Evolutionary conservation across 495 filamentous ascomycete genomes (phyloP).

Genomic region (Tuber umbilicatum): DNA sequence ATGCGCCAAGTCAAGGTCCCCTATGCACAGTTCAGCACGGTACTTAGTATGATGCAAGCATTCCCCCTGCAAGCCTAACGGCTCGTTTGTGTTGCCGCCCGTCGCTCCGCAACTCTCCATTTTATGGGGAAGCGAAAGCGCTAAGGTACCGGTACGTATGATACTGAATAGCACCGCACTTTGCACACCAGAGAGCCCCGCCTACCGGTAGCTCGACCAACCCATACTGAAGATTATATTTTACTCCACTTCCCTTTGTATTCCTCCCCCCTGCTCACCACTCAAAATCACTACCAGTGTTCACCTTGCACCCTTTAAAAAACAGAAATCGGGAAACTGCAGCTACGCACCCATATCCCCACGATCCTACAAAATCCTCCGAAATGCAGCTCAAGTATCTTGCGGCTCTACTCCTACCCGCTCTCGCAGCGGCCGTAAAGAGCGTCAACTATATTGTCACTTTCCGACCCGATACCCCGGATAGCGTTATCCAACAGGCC

Average conservation of each 20-base stretch:
- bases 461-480: conserved; percentile 10
- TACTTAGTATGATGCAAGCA: conserved; percentile 34
- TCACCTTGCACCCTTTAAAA: neutral
- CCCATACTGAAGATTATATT: neutral
- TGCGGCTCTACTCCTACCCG: conserved; percentile 11
- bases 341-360: neutral
- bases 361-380: neutral
- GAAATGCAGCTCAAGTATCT: conserved; percentile 22
- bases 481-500: conserved; percentile 9
- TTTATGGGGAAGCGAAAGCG: neutral
- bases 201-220: too few relatives aligned
- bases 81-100: conserved; percentile 1
- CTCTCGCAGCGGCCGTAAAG: conserved; percentile 4
- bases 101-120: neutral
- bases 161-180: too few relatives aligned
- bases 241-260: neutral
- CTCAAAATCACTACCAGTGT: neutral
- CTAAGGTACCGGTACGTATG: neutral
- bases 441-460: conserved; percentile 23
- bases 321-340: neutral
- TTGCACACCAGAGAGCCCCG: too few relatives aligned
- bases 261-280: neutral
- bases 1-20: neutral
- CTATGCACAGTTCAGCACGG: conserved; percentile 11
- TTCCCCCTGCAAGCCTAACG: conserved; percentile 25